A percentile compares a stretch with the other conserved stretches of the same genome.
Evolutionary conservation across 176 grass and related monocot genomes (phyloP).

Genomic region (Juncus effusus): DNA sequence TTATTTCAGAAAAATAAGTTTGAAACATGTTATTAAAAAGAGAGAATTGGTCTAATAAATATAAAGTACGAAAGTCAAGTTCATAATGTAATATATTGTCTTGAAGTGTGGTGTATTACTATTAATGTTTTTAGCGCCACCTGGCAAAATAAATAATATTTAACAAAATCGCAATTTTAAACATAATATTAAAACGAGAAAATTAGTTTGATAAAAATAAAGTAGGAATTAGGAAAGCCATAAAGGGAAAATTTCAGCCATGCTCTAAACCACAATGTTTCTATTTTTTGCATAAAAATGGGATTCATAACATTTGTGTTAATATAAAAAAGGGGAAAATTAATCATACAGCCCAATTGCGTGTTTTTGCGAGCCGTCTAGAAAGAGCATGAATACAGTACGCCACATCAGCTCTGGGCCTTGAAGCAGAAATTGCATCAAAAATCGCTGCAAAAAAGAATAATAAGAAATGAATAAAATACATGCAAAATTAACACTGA

Average conservation of each 20-base stretch:
- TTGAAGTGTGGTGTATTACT: slow-evolving; percentile 80
- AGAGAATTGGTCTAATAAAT: too few relatives aligned
- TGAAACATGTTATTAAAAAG: too few relatives aligned
- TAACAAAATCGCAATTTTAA: too few relatives aligned
- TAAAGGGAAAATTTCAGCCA: too few relatives aligned
- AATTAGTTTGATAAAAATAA: too few relatives aligned
- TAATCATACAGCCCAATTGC: slow-evolving; percentile 79
- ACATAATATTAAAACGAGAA: too few relatives aligned
- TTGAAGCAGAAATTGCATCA: slow-evolving; percentile 63
- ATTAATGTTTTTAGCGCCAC: slow-evolving; percentile 85
- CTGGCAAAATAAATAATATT: slow-evolving; percentile 28
- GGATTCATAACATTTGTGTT: neutral
- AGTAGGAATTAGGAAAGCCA: too few relatives aligned
- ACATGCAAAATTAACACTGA: neutral
- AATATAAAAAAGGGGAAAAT: neutral
- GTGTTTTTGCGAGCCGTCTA: slow-evolving; percentile 87
- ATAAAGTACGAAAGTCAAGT: too few relatives aligned
- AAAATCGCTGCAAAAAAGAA: slow-evolving; percentile 63
- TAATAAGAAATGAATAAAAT: slow-evolving; percentile 4
- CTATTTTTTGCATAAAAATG: too few relatives aligned
- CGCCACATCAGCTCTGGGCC: slow-evolving; percentile 76
- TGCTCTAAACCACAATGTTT: too few relatives aligned
- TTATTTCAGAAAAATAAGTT: neutral
- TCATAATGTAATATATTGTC: slow-evolving; percentile 25
- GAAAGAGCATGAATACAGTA: slow-evolving; percentile 98